phyloP scores from a whole-genome alignment of 2,329 filamentous ascomycete species.

The Gnomoniopsis sp. region DNA sequence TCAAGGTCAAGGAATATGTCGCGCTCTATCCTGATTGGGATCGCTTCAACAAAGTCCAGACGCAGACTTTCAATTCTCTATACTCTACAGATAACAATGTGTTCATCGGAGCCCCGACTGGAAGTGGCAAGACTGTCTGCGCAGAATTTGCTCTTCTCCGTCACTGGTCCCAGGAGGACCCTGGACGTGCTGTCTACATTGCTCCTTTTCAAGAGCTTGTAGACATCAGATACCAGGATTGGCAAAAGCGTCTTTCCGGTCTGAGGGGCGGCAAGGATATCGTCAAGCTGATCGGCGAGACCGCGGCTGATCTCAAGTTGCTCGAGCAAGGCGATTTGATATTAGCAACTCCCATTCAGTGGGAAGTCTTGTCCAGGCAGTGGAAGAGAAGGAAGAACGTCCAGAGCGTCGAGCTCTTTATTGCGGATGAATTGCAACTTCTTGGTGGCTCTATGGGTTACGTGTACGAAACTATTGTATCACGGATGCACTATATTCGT shows the following conservation, averaged over 20 bases:
- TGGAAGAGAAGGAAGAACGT: slow-evolving; percentile 98
- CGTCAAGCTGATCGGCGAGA: slow-evolving; percentile 91
- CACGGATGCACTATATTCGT: slow-evolving; percentile 94
- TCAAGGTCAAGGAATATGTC: slow-evolving; percentile 82
- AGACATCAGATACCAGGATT: slow-evolving; percentile 76
- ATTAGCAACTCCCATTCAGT: slow-evolving; percentile 87
- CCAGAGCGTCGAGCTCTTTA: slow-evolving; percentile 83
- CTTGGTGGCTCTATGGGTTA: slow-evolving; percentile 83
- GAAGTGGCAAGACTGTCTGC: slow-evolving; percentile 94
- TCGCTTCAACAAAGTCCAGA: slow-evolving; percentile 96
- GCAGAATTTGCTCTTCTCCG: slow-evolving; percentile 89
- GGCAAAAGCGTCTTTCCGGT: slow-evolving; percentile 71
- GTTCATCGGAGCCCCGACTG: slow-evolving; percentile 86
- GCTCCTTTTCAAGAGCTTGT: slow-evolving; percentile 93
- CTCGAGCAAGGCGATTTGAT: slow-evolving; percentile 86
- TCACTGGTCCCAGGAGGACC: slow-evolving; percentile 73
- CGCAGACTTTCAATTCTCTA: slow-evolving; percentile 91
- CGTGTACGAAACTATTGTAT: slow-evolving; percentile 95
- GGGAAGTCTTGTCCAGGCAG: slow-evolving; percentile 92
- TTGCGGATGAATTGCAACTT: slow-evolving; percentile 93
- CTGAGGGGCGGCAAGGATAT: slow-evolving; percentile 83
- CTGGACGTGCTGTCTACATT: slow-evolving; percentile 85
- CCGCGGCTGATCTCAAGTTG: slow-evolving; percentile 82
- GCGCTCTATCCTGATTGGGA: slow-evolving; percentile 79
- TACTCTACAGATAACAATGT: slow-evolving; percentile 92